Evolutionary conservation across 495 filamentous ascomycete genomes (phyloP), one percentile per base, ranked within the genome.

Genomic region (Aspergillus panamensis): DNA sequence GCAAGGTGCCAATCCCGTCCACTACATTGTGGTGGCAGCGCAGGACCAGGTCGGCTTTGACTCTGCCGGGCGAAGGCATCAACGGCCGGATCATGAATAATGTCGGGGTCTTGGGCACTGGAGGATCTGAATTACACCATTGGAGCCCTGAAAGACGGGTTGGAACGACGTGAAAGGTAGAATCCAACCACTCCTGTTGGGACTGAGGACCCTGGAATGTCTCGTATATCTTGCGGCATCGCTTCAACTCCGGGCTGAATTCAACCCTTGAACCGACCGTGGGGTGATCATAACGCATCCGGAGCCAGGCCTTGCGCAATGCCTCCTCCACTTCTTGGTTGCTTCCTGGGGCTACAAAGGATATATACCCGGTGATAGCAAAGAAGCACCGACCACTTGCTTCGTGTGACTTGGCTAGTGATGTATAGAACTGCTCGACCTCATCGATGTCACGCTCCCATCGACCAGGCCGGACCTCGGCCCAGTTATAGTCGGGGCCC

Each of bases 401-500:
- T 25, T 71, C 67, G 43, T 69, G 77, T 8, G 58, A 53, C 53
- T 72, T 73, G 2, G 64, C 61, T 17, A 77, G 50, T 3, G 68
- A 58, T 0, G 66, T 66, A 51, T 80, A 81, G 35, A 74, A 72
- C 40, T 65, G 64, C 57, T 81, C 78, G 0, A 61, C 66, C 48
- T 80, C 78, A 54, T 81, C 77, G 37, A 74, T 63, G 40, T 73
- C 69, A 0, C 78, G 70, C 60, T 74, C 69, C 71, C 72, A 81
- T 21, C 68, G 60, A 6, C 51, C 52, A 14, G 51, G 51, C 14
- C 30, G 39, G 12, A 33, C 49, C 49, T 60, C 32, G 2, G 33
- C 33, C 57, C 61, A 63, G 14, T 48, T 29, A 14, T 35, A 55
- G 17, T 63, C 50, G 17, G 29, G 8, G 3, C 10, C 32, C 4